Conservation (phyloP, 805 yeast species). For the Candida anglica region DNA sequence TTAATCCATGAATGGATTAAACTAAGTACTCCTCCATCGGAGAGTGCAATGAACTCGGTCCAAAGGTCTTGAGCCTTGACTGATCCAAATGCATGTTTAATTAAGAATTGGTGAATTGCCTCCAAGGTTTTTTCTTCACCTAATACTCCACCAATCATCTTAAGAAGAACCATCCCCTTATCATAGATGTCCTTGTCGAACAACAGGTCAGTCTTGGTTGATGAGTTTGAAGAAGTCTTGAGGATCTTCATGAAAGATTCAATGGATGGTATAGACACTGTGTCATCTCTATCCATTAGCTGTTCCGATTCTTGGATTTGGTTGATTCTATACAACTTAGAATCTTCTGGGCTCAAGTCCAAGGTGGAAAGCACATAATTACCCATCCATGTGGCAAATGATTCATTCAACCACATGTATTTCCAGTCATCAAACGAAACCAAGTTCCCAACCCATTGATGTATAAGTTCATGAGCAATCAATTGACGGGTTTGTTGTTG, state of each 20-base stretch:
- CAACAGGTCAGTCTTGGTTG: conserved; percentile 38
- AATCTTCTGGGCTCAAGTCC: conserved; percentile 10
- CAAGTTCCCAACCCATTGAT: conserved; percentile 76
- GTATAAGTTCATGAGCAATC: conserved; percentile 69
- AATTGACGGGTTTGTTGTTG: conserved; percentile 47
- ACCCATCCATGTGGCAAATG: conserved; percentile 75
- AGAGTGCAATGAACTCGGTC: conserved; percentile 33
- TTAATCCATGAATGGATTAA: conserved; percentile 60
- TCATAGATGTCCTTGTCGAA: conserved; percentile 52
- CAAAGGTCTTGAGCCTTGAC: conserved; percentile 53
- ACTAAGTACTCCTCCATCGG: conserved; percentile 42
- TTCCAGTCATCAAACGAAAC: conserved; percentile 67
- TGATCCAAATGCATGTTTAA: conserved; percentile 25
- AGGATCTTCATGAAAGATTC: conserved; percentile 29
- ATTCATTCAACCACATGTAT: conserved; percentile 70
- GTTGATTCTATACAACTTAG: conserved; percentile 5
- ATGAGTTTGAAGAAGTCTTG: conserved; percentile 14
- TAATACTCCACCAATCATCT: conserved; percentile 48
- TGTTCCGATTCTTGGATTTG: conserved; percentile 5
- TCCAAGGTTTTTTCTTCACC: conserved; percentile 24
- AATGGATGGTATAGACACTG: conserved; percentile 26
- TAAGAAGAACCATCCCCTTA: conserved; percentile 53
- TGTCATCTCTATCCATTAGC: conserved; percentile 3
- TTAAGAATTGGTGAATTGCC: conserved; percentile 37
- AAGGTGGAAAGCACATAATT: conserved; percentile 34